Evolutionary conservation across 2,329 filamentous ascomycete genomes (phyloP).

Genomic region (Elsinoe necatrix): DNA sequence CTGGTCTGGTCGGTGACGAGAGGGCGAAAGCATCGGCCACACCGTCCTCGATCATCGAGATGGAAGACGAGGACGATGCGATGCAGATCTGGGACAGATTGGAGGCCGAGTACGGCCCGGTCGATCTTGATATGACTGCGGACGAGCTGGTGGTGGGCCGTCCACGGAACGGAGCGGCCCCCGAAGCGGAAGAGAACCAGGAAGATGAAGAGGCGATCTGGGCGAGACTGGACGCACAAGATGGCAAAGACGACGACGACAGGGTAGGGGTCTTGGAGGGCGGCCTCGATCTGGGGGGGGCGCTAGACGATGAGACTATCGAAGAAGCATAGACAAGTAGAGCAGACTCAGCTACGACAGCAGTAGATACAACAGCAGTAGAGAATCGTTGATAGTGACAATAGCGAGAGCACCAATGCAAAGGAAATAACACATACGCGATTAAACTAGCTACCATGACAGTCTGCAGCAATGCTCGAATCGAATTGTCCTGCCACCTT

Average conservation of each 20-base stretch:
- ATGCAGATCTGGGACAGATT: background rate
- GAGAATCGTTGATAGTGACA: too few relatives aligned
- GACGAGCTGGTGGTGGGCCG: background rate
- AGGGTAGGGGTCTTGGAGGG: background rate
- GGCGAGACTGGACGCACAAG: background rate
- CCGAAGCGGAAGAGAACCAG: too few relatives aligned
- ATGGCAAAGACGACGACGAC: background rate
- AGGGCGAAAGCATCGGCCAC: too few relatives aligned
- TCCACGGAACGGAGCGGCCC: too few relatives aligned
- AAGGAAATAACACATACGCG: background rate
- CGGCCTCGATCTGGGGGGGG: background rate
- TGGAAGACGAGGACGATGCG: background rate
- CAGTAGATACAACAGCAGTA: too few relatives aligned
- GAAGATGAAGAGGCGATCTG: background rate
- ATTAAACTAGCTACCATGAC: background rate
- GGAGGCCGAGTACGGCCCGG: background rate
- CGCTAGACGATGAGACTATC: background rate
- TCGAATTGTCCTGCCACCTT: background rate
- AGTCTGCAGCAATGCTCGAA: background rate
- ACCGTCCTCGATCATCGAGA: too few relatives aligned
- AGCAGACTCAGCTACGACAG: too few relatives aligned
- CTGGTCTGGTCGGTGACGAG: too few relatives aligned
- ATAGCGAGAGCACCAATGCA: background rate
- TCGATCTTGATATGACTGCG: background rate
- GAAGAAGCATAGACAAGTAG: too few relatives aligned